Percentiles rank a stretch among this genome's conserved stretches.
Evolutionary conservation across 169 alveolate genomes (phyloP).

Genomic region (Cryptosporidium felis): DNA sequence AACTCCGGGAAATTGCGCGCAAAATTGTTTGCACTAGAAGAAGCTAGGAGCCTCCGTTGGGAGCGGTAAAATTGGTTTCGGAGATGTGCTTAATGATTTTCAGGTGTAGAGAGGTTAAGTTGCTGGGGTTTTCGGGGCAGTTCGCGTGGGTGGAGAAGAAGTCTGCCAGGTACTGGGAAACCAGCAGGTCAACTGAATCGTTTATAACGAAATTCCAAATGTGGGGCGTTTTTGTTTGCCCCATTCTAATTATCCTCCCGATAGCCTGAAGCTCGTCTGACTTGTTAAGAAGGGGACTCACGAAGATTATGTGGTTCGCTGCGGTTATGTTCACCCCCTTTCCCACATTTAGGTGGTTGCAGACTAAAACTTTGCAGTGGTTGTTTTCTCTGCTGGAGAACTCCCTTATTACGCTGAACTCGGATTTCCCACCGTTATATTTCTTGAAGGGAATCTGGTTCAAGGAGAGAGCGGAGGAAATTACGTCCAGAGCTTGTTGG

Average conservation of each 20-base stretch:
- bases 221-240: slow-evolving; percentile 74
- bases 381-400: not conserved
- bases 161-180: not conserved
- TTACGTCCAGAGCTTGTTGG: slow-evolving; percentile 30
- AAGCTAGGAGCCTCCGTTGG: too few species aligned
- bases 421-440: slow-evolving; percentile 30
- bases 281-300: slow-evolving; percentile 69
- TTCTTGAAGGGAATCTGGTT: slow-evolving; percentile 18
- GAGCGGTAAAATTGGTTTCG: not conserved
- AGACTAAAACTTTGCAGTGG: slow-evolving; percentile 20
- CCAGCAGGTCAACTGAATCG: slow-evolving; percentile 26
- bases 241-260: slow-evolving; percentile 77
- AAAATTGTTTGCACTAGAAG: too few species aligned
- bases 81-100: not conserved
- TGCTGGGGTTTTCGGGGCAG: not conserved
- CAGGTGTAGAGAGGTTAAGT: not conserved
- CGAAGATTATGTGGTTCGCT: slow-evolving; percentile 76
- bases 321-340: slow-evolving; percentile 75
- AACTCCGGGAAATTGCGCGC: too few species aligned
- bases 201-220: slow-evolving; percentile 72
- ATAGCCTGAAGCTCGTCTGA: slow-evolving; percentile 78
- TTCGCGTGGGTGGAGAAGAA: not conserved
- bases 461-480: slow-evolving; percentile 12
- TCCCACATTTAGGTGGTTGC: slow-evolving; percentile 71
- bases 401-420: slow-evolving; percentile 26